Conservation (phyloP, 2,329 filamentous ascomycete genomes). For the Ceratocystis smalleyi region DNA sequence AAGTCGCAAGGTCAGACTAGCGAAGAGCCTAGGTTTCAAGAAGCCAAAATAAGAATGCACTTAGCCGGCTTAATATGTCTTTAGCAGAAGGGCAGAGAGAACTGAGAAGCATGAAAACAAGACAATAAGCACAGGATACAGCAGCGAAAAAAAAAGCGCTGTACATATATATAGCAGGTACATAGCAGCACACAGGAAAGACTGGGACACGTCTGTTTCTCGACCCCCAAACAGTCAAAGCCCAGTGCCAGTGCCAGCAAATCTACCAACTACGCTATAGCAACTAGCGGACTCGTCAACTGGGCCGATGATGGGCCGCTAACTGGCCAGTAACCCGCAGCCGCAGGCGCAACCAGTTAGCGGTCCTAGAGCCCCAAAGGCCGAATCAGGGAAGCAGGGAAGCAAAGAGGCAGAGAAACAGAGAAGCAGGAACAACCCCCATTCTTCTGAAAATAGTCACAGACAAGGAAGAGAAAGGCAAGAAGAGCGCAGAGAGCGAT, state of each 20-base stretch:
- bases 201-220: not conserved
- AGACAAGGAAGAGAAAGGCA: no score
- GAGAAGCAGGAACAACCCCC: not conserved
- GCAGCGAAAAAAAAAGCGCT: not conserved
- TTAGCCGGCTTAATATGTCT: no score
- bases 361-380: not conserved
- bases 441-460: not conserved
- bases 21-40: no score
- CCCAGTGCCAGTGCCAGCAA: not conserved
- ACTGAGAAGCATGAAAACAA: no score
- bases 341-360: not conserved
- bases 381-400: not conserved
- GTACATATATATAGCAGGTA: no score
- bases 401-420: not conserved
- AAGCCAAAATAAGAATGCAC: no score
- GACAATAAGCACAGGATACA: not conserved
- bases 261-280: not conserved
- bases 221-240: no score
- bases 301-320: not conserved
- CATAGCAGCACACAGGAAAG: not conserved
- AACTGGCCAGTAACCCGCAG: not conserved
- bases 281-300: not conserved
- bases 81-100: no score
- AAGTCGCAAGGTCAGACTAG: no score
- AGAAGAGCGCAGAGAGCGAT: not conserved